phyloP scores from a whole-genome alignment of 257 asterid species.

The Buddleja alternifolia region DNA sequence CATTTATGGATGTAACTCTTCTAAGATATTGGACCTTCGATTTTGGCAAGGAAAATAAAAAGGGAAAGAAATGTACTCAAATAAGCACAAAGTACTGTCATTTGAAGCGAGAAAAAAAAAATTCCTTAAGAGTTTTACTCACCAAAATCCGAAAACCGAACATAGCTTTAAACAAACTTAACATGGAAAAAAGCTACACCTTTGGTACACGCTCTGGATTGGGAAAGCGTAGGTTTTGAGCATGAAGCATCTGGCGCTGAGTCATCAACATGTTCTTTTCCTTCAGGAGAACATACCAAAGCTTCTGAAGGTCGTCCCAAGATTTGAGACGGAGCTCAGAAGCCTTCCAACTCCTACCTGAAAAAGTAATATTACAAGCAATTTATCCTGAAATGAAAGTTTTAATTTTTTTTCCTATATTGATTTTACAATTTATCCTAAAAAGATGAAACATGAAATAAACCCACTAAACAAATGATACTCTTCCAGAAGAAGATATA shows the following conservation, averaged over 20 bases:
- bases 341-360: conserved; percentile 98
- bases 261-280: conserved; percentile 94
- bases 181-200: conserved; percentile 43
- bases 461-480: conserved; percentile 13
- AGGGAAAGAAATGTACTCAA: no score
- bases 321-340: conserved; percentile 92
- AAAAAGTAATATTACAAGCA: conserved; percentile 20
- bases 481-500: conserved; percentile 1
- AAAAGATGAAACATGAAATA: neutral
- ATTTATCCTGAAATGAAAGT: neutral
- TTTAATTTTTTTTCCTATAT: no score
- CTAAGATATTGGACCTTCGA: no score
- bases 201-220: conserved; percentile 91
- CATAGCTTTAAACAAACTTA: neutral
- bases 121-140: no score
- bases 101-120: no score
- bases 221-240: conserved; percentile 76
- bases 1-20: neutral
- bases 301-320: conserved; percentile 97
- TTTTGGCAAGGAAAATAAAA: no score
- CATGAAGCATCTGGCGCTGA: conserved; percentile 89
- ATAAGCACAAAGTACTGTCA: no score
- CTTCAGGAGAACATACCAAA: conserved; percentile 88
- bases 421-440: neutral
- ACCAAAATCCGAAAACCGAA: no score